phyloP scores from a whole-genome alignment of 1,284 basidiomycete genomes.

The Gymnopus androsaceus region DNA sequence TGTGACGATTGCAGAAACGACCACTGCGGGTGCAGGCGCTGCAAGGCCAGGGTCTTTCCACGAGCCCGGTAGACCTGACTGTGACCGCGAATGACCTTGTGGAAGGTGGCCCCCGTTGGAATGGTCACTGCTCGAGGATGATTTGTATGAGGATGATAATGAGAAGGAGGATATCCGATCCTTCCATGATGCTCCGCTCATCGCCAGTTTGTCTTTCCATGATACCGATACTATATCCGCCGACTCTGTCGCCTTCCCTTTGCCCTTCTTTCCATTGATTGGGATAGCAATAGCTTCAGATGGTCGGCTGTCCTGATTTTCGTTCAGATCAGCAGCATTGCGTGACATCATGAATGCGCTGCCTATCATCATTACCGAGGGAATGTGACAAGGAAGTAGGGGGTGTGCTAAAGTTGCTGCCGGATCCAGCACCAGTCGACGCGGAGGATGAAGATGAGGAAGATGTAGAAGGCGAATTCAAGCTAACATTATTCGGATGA shows the following conservation, averaged over 20 bases:
- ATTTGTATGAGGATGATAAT: slow-evolving; percentile 39
- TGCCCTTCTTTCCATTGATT: slow-evolving; percentile 31
- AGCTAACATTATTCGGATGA: slow-evolving; percentile 24
- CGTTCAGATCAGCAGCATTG: slow-evolving; percentile 6
- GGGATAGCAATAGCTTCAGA: slow-evolving; percentile 28
- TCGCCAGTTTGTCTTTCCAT: slow-evolving; percentile 8
- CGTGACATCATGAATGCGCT: slow-evolving; percentile 10
- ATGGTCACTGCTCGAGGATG: slow-evolving; percentile 21
- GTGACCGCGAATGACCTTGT: slow-evolving; percentile 35
- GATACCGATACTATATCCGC: neutral
- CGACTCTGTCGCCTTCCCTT: slow-evolving; percentile 23
- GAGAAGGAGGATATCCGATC: slow-evolving; percentile 33
- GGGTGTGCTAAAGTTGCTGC: slow-evolving; percentile 53
- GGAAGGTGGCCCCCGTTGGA: neutral
- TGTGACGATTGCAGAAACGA: slow-evolving; percentile 47
- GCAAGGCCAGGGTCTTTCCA: slow-evolving; percentile 54
- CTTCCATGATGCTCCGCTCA: slow-evolving; percentile 13
- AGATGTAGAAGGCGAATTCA: slow-evolving; percentile 42
- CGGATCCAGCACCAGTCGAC: slow-evolving; percentile 42
- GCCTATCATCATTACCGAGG: slow-evolving; percentile 36
- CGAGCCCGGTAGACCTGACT: slow-evolving; percentile 37
- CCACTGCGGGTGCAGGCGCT: slow-evolving; percentile 50
- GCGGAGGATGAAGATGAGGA: slow-evolving; percentile 56
- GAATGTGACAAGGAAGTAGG: slow-evolving; percentile 57
- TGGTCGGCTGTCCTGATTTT: slow-evolving; percentile 6